These are phyloP conservation scores for Aristolochia californica DNA, from an alignment of 164 flowering plant species.

Conservation along the genomic window DNA sequence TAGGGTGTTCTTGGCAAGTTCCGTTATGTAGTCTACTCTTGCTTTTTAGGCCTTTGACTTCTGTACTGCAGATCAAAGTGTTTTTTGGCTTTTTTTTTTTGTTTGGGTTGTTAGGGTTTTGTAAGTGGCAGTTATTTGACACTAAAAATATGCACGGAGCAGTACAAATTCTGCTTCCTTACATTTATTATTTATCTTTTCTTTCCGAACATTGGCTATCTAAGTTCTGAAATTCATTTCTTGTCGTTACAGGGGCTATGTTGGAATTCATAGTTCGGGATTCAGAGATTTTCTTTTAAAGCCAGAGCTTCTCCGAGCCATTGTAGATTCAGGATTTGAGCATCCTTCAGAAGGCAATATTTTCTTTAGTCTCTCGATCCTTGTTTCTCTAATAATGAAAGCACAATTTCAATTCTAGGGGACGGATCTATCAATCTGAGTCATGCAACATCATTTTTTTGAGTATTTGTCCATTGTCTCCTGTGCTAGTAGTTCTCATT, in stretches of 20 bases:
- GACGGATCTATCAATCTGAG: too few relatives aligned
- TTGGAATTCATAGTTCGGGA: constrained; percentile 96
- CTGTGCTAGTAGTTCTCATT: too few relatives aligned
- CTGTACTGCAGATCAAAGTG: background rate
- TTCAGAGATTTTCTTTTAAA: constrained; percentile 94
- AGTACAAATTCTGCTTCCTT: too few relatives aligned
- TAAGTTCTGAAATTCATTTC: background rate
- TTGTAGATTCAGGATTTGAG: constrained; percentile 97
- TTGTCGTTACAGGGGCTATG: constrained; percentile 63
- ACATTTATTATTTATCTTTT: background rate
- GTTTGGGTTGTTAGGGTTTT: background rate
- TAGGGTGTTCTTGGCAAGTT: too few relatives aligned
- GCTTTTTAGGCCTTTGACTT: background rate
- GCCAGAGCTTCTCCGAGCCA: constrained; percentile 91
- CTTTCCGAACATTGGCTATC: background rate
- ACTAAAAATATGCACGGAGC: too few relatives aligned
- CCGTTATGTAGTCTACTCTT: background rate
- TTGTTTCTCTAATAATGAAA: background rate
- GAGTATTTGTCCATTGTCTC: too few relatives aligned
- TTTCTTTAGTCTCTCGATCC: background rate
- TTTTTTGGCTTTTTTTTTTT: background rate
- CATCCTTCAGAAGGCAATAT: constrained; percentile 95
- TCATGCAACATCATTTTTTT: too few relatives aligned
- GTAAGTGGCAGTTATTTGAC: background rate
- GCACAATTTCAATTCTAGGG: too few relatives aligned